phyloP scores from a whole-genome alignment of 257 asterid species.

The Catharanthus roseus region DNA sequence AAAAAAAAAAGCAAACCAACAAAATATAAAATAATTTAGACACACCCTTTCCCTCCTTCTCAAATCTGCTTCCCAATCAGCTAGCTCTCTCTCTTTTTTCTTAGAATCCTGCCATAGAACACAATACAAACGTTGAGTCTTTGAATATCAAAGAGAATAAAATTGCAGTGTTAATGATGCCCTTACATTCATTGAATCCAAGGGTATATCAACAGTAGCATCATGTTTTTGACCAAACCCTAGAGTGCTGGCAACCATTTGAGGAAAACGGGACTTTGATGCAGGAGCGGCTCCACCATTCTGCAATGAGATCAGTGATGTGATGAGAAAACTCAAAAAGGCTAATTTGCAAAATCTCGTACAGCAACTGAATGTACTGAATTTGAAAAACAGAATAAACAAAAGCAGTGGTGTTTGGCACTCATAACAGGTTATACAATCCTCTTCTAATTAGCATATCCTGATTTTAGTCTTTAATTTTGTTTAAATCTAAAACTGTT shows the following conservation, averaged over 20 bases:
- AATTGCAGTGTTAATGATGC: constrained; percentile 1
- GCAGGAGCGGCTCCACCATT: constrained; percentile 51
- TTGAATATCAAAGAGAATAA: not conserved
- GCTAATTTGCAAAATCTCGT: not conserved
- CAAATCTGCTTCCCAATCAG: constrained; percentile 85
- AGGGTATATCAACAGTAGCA: constrained; percentile 92
- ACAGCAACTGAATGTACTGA: not conserved
- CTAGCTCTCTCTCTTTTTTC: constrained; percentile 71
- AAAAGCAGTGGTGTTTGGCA: not conserved
- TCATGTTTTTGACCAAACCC: constrained; percentile 96
- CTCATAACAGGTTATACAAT: not conserved
- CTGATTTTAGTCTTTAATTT: not conserved
- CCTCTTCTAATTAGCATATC: not conserved
- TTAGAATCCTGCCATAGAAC: constrained; percentile 55
- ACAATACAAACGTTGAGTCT: constrained; percentile 14
- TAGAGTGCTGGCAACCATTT: constrained; percentile 70
- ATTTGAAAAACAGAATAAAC: not conserved
- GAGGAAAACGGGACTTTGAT: constrained; percentile 74
- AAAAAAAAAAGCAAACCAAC: no score
- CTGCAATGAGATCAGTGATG: constrained; percentile 36
- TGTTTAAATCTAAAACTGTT: not conserved
- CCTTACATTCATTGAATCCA: constrained; percentile 71
- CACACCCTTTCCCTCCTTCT: constrained; percentile 84
- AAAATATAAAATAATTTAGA: constrained; percentile 7
- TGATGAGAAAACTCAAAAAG: not conserved